A percentile compares a stretch with the other conserved stretches of the same genome.
Conservation (phyloP, 306 rosid species). For the Lathyrus sativus region DNA sequence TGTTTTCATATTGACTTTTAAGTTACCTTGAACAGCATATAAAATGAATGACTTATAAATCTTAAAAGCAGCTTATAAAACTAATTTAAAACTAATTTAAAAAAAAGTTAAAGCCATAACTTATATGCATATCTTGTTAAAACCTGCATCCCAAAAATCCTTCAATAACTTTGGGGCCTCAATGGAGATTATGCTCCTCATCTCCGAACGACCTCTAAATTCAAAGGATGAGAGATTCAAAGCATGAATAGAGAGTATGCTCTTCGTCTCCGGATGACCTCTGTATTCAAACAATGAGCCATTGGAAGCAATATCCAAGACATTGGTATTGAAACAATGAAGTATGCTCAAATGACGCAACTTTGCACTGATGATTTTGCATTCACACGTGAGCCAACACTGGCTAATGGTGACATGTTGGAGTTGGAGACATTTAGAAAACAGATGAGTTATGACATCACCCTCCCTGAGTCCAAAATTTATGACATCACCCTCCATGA, state of each 20-base stretch:
- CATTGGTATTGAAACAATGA: neutral
- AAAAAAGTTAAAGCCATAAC: too few species aligned
- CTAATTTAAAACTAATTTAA: too few species aligned
- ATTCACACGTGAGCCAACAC: fast-evolving
- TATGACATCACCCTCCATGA: too few species aligned
- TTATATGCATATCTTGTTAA: neutral
- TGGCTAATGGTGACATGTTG: neutral
- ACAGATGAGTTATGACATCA: neutral
- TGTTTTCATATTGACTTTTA: too few species aligned
- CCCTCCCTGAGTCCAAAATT: fast-evolving
- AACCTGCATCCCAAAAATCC: neutral
- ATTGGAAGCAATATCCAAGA: neutral
- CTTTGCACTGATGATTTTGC: neutral
- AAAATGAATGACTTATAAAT: too few species aligned
- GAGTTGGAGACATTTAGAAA: slow-evolving; percentile 7
- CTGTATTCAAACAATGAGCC: neutral
- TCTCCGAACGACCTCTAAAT: neutral
- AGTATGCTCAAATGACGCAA: slow-evolving; percentile 5
- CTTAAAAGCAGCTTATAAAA: too few species aligned
- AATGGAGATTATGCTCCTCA: neutral
- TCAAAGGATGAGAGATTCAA: slow-evolving; percentile 6
- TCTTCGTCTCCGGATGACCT: neutral
- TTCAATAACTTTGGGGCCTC: neutral
- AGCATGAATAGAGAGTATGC: neutral
- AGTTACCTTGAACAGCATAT: too few species aligned